Percentiles rank a stretch among this genome's conserved stretches.
Evolutionary conservation across 208 protist species (phyloP).

Genomic region (Leishmania major): DNA sequence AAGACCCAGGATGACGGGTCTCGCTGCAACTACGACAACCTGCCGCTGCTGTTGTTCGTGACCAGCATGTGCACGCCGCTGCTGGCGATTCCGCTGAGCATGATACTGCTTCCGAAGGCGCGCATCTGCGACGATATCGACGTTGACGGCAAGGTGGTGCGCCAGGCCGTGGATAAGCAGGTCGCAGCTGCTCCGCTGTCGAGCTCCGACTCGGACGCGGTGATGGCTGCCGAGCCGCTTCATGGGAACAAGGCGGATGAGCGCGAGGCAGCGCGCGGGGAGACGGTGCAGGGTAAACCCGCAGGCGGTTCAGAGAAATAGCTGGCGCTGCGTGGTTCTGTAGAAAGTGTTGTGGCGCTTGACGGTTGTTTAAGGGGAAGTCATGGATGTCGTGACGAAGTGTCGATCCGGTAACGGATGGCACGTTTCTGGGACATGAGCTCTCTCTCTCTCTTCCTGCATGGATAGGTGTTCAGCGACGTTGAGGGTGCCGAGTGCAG

Average conservation of each 20-base stretch:
- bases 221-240: not conserved
- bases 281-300: no score
- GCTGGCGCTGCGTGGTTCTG: no score
- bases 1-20: slow-evolving; percentile 14
- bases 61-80: slow-evolving; percentile 51
- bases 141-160: slow-evolving; percentile 37
- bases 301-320: no score
- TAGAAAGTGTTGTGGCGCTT: no score
- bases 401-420: no score
- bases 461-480: no score
- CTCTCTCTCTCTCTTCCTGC: no score
- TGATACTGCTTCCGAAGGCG: slow-evolving; percentile 50
- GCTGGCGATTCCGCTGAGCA: slow-evolving; percentile 46
- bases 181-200: slow-evolving; percentile 7
- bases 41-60: slow-evolving; percentile 50
- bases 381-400: no score
- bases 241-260: no score
- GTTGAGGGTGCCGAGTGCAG: no score
- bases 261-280: not conserved
- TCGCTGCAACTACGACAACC: slow-evolving; percentile 60
- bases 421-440: no score
- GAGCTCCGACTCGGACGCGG: not conserved
- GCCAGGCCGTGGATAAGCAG: slow-evolving; percentile 1
- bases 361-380: no score
- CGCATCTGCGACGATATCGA: slow-evolving; percentile 61